Conservation (phyloP, 176 grass and related monocot genomes). For the Carex pumila region DNA sequence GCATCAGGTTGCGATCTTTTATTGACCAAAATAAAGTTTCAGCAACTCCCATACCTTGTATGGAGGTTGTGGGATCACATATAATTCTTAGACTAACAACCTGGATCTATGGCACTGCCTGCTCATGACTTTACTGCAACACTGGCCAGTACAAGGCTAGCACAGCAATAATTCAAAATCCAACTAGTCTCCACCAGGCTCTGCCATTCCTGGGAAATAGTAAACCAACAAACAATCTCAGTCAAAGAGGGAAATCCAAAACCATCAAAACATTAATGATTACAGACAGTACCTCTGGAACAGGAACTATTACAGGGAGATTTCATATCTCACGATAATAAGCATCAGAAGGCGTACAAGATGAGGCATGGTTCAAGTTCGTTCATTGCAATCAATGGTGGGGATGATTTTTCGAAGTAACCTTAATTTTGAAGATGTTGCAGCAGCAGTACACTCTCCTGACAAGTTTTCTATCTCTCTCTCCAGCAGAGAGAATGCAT, state of each 20-base stretch:
- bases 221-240: neutral
- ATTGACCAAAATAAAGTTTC: neutral
- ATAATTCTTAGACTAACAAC: neutral
- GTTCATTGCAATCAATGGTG: constrained; percentile 65
- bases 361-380: constrained; percentile 8
- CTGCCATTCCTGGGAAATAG: neutral
- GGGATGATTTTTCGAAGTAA: constrained; percentile 85
- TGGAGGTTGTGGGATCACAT: neutral
- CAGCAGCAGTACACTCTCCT: constrained; percentile 32
- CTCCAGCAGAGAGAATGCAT: constrained; percentile 81
- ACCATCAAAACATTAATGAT: neutral
- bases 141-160: neutral
- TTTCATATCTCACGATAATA: neutral
- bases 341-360: neutral
- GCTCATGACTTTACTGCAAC: neutral
- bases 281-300: constrained; percentile 1
- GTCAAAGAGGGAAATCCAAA: neutral
- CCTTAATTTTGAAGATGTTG: constrained; percentile 47
- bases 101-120: neutral
- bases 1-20: neutral
- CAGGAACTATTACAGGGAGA: neutral
- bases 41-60: neutral
- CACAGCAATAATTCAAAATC: neutral
- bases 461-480: constrained; percentile 65
- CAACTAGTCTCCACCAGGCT: neutral